A percentile compares a stretch with the other conserved stretches of the same genome.
phyloP scores from a whole-genome alignment of 257 asterid species.

The Plantago elongata region DNA sequence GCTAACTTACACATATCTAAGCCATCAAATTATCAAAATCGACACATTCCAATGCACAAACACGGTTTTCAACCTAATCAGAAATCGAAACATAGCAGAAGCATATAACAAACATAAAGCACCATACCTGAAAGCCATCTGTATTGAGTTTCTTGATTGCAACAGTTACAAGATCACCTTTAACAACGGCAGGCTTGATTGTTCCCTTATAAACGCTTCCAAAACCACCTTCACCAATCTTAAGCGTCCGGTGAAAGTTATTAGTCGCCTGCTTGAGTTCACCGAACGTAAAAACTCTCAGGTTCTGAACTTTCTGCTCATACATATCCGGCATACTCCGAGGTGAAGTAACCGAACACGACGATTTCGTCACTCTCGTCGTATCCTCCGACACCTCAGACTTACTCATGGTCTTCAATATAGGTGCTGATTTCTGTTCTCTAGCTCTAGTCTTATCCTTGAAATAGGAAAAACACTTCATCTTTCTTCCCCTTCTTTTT shows the following conservation, averaged over 20 bases:
- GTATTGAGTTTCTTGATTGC: slow-evolving; percentile 74
- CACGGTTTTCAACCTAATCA: too few relatives aligned
- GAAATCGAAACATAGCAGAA: background rate
- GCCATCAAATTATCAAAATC: too few relatives aligned
- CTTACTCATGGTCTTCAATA: slow-evolving; percentile 32
- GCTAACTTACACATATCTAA: too few relatives aligned
- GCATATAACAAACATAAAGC: background rate
- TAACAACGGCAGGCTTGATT: slow-evolving; percentile 49
- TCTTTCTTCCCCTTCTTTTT: slow-evolving; percentile 10
- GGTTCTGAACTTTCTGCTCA: slow-evolving; percentile 50
- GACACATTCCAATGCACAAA: too few relatives aligned
- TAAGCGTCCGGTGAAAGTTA: slow-evolving; percentile 50
- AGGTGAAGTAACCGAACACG: slow-evolving; percentile 41
- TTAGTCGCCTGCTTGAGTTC: slow-evolving; percentile 70
- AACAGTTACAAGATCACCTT: slow-evolving; percentile 51
- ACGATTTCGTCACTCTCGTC: slow-evolving; percentile 46
- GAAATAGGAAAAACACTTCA: slow-evolving; percentile 69
- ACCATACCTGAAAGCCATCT: slow-evolving; percentile 69
- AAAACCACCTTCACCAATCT: slow-evolving; percentile 96
- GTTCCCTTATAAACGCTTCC: slow-evolving; percentile 69
- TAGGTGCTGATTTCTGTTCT: slow-evolving; percentile 70
- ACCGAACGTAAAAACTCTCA: slow-evolving; percentile 56
- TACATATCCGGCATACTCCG: slow-evolving; percentile 58
- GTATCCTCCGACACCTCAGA: slow-evolving; percentile 34
- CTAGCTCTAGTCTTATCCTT: slow-evolving; percentile 43